phyloP scores from a whole-genome alignment of 768 basidiomycete genomes.

The Mycena venus region DNA sequence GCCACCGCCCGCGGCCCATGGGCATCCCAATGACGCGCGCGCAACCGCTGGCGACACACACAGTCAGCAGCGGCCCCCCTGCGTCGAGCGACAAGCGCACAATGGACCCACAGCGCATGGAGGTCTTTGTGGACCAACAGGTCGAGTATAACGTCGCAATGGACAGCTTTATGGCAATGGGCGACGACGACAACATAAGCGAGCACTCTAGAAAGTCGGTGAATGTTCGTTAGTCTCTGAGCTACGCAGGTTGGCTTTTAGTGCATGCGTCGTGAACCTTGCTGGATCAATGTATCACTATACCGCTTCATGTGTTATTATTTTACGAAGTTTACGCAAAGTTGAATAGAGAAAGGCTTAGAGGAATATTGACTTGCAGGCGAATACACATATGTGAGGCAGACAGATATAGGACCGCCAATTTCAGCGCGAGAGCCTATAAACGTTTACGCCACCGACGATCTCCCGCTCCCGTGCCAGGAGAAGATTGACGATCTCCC shows the following conservation, averaged over 20 bases:
- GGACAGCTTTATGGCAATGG: not conserved
- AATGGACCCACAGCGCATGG: slow-evolving; percentile 4
- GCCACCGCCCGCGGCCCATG: slow-evolving; percentile 16
- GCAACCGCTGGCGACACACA: not conserved
- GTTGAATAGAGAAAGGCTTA: not conserved
- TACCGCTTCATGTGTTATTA: not conserved
- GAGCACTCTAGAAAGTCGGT: slow-evolving; percentile 6
- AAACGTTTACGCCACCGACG: too few species aligned
- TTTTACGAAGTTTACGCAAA: not conserved
- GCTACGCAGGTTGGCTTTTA: too few species aligned
- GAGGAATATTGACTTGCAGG: too few species aligned
- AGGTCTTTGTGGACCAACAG: slow-evolving; percentile 30
- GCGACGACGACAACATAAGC: not conserved
- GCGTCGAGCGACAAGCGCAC: not conserved
- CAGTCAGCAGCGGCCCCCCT: not conserved
- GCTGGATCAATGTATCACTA: not conserved
- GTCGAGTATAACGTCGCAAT: slow-evolving; percentile 23
- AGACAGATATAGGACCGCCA: too few species aligned
- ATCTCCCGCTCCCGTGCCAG: too few species aligned
- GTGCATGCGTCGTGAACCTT: too few species aligned
- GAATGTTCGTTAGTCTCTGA: not conserved
- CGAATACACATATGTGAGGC: too few species aligned
- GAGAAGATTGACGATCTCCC: too few species aligned
- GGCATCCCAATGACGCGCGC: slow-evolving; percentile 18
- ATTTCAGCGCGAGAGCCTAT: too few species aligned